These are phyloP conservation scores for Saccharomycopsis schoenii DNA, from an alignment of 805 yeast species.

Conservation along the genomic window DNA sequence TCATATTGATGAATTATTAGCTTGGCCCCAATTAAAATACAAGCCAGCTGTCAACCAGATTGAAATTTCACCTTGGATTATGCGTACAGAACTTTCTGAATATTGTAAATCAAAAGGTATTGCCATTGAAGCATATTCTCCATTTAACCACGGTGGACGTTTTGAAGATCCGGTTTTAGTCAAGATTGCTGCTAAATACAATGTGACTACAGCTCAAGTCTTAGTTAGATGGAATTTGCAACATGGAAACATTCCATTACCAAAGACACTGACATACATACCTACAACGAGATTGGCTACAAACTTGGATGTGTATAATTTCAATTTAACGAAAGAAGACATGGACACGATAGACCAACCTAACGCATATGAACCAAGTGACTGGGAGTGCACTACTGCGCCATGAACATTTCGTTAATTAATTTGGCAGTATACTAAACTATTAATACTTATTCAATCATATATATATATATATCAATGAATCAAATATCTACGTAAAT, in stretches of 20 bases:
- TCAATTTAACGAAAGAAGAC: slow-evolving; percentile 35
- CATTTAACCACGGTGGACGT: slow-evolving; percentile 57
- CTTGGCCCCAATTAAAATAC: slow-evolving; percentile 42
- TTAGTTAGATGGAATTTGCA: slow-evolving; percentile 64
- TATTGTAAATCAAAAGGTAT: slow-evolving; percentile 48
- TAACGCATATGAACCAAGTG: slow-evolving; percentile 57
- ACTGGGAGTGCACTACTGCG: slow-evolving; percentile 64
- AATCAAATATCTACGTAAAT: not conserved
- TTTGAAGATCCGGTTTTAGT: slow-evolving; percentile 44
- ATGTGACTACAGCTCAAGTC: slow-evolving; percentile 49
- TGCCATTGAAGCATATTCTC: slow-evolving; percentile 68
- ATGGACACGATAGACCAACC: slow-evolving; percentile 37
- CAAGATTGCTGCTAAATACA: slow-evolving; percentile 38
- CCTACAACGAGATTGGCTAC: slow-evolving; percentile 35
- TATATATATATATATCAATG: too few relatives aligned
- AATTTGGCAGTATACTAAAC: not conserved
- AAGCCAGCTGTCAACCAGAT: slow-evolving; percentile 73
- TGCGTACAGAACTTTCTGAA: slow-evolving; percentile 51
- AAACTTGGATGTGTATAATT: slow-evolving; percentile 47
- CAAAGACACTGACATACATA: slow-evolving; percentile 43
- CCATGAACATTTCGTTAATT: slow-evolving; percentile 25
- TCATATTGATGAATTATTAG: slow-evolving; percentile 51
- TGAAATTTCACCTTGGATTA: slow-evolving; percentile 80
- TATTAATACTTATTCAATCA: not conserved
- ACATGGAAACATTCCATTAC: slow-evolving; percentile 63